Conservation (phyloP, 1,284 basidiomycete genomes). For the Apiotrichum siamense region DNA sequence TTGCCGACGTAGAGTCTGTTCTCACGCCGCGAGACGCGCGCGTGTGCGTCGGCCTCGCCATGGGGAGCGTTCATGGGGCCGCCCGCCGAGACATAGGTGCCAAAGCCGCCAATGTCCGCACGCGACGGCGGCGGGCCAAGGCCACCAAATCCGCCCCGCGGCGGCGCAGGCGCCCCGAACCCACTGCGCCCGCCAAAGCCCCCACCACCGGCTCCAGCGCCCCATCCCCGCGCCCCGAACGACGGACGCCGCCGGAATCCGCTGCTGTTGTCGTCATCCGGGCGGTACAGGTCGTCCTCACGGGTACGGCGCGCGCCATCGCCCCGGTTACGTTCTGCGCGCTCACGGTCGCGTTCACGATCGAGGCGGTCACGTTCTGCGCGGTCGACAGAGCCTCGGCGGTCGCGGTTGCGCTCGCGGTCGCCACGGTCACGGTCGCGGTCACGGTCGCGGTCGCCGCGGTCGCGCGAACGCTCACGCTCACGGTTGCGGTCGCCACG, state of each 20-base stretch:
- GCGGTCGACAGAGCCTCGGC: no score
- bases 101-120: slow-evolving; percentile 11
- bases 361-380: slow-evolving; percentile 54
- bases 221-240: background rate
- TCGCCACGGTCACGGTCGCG: background rate
- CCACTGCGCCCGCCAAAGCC: background rate
- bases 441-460: slow-evolving; percentile 5
- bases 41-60: slow-evolving; percentile 80
- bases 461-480: background rate
- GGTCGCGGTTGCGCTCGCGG: background rate
- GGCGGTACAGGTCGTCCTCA: slow-evolving; percentile 3
- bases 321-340: slow-evolving; percentile 3
- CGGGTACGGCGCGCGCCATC: slow-evolving; percentile 14
- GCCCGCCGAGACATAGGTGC: slow-evolving; percentile 51
- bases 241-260: slow-evolving; percentile 10
- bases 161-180: no score
- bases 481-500: slow-evolving; percentile 1
- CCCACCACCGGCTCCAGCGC: background rate
- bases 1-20: slow-evolving; percentile 98
- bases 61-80: slow-evolving; percentile 86
- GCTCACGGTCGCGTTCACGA: slow-evolving; percentile 37
- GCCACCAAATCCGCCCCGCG: background rate
- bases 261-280: slow-evolving; percentile 10
- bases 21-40: slow-evolving; percentile 91
- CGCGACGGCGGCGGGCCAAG: background rate